Evolutionary conservation across 2,329 filamentous ascomycete species (phyloP).

Genomic region (Pseudocercospora ulei): DNA sequence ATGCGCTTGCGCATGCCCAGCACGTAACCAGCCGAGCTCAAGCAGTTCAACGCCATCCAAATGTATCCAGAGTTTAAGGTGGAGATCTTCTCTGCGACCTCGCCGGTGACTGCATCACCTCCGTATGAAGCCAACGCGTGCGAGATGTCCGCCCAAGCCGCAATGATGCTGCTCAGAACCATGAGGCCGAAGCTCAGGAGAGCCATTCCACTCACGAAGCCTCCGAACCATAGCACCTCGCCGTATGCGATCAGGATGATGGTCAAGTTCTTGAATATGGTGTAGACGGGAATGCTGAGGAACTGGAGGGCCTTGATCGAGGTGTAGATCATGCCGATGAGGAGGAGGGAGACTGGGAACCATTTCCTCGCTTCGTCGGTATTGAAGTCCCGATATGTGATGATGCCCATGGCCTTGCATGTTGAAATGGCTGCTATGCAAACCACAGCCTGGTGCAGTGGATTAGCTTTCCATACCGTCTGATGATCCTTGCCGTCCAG

Average conservation of each 20-base stretch:
- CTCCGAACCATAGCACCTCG: slow-evolving; percentile 96
- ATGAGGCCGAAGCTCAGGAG: slow-evolving; percentile 93
- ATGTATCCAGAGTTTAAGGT: slow-evolving; percentile 90
- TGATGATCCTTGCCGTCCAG: background rate
- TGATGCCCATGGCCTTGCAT: slow-evolving; percentile 71
- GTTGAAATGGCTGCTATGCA: slow-evolving; percentile 75
- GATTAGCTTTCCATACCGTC: slow-evolving; percentile 14
- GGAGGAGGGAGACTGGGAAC: slow-evolving; percentile 91
- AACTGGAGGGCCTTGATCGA: slow-evolving; percentile 91
- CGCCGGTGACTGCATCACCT: slow-evolving; percentile 39
- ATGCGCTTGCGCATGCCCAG: slow-evolving; percentile 96
- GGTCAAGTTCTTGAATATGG: slow-evolving; percentile 99
- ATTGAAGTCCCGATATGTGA: slow-evolving; percentile 77
- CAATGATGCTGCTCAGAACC: slow-evolving; percentile 88
- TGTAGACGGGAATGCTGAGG: slow-evolving; percentile 96
- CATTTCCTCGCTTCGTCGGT: slow-evolving; percentile 84
- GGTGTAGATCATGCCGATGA: slow-evolving; percentile 99
- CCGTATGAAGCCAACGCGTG: slow-evolving; percentile 58
- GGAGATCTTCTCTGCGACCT: slow-evolving; percentile 62
- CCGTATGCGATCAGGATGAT: slow-evolving; percentile 98
- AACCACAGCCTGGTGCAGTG: slow-evolving; percentile 60
- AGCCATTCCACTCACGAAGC: slow-evolving; percentile 74
- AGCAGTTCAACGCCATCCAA: slow-evolving; percentile 96
- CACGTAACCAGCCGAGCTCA: slow-evolving; percentile 84
- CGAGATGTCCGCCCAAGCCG: slow-evolving; percentile 94